Evolutionary conservation across 768 basidiomycete species (phyloP), one percentile per base, ranked within the genome.

Genomic region (Phanerodontia chrysosporium): DNA sequence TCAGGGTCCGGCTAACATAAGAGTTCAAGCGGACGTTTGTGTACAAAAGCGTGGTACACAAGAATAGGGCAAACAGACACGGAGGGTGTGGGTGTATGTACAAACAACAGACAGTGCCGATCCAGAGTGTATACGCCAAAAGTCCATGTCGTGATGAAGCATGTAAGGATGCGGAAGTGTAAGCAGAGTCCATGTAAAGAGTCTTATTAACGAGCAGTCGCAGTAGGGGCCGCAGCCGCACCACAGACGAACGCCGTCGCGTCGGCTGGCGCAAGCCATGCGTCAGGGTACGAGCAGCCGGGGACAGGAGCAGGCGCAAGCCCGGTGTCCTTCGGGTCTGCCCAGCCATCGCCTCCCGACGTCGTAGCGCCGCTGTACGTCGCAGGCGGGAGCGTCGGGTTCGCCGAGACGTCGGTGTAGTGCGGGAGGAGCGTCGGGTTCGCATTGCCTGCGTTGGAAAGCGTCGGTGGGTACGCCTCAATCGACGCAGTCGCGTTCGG

Each of bases 251-350:
- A 62, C 2, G 55, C 53, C 3, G 67, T 68, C 58, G 64, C 55
- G 42, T 48, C 60, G 25, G 28, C 35, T 30, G 58, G 58, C 0
- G 66, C 66, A 2, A 60, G 61, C 72, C 86, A 90, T 49, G 83
- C 76, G 64, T 83, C 72, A 21, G 84, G 86, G 66, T 90, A 89
- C 49, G 69, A 73, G 65, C 89, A 90, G 8, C 86, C 88, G 51
- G 76, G 71, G 48, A 90, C 77, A 25, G 81, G 76, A 18, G 83
- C 83, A 66, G 79, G 83, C 25, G 83, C 85, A 27, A 73, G 69
- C 12, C 70, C 74, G 3, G 78, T 83, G 64, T 87, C 84, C 36
- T 70, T 64, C 7, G 73, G 27, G 62, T 86, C 75, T 28, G 76
- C 76, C 88, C 88, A 89, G 1, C 87, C 88, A 14, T 78, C 80